Conservation (phyloP, 23 red algal species). For the Gracilaria gracilis region DNA sequence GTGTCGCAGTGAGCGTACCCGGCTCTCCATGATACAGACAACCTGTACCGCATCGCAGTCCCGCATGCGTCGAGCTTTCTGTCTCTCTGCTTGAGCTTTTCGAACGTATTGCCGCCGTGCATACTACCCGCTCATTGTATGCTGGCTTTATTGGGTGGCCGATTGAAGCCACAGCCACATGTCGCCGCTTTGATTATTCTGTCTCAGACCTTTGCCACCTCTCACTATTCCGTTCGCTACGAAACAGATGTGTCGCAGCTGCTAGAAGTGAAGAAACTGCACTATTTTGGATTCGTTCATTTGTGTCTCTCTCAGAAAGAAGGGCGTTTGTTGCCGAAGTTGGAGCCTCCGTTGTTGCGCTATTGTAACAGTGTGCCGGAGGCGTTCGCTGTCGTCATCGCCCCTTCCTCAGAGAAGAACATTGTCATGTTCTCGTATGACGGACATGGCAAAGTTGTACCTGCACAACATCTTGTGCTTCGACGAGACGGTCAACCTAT, state of each 20-base stretch:
- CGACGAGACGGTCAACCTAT: slow-evolving; percentile 21
- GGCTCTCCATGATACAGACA: too few species aligned
- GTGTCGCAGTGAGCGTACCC: too few species aligned
- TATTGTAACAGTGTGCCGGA: slow-evolving; percentile 23
- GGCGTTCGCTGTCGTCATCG: slow-evolving; percentile 44
- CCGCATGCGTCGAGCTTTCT: slow-evolving; percentile 14
- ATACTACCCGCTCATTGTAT: not conserved
- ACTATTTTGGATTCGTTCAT: slow-evolving; percentile 39
- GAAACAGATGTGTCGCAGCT: slow-evolving; percentile 47
- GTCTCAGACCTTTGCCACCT: slow-evolving; percentile 36
- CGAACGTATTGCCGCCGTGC: slow-evolving; percentile 51
- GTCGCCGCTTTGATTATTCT: slow-evolving; percentile 50
- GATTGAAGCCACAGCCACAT: not conserved
- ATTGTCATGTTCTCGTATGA: not conserved
- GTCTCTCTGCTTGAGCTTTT: slow-evolving; percentile 43
- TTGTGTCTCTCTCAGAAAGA: slow-evolving; percentile 16
- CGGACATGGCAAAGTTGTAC: not conserved
- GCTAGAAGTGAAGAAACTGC: slow-evolving; percentile 43
- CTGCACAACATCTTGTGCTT: slow-evolving; percentile 25
- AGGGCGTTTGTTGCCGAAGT: not conserved
- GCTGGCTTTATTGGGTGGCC: slow-evolving; percentile 33
- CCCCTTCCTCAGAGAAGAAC: not conserved
- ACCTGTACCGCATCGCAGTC: not conserved
- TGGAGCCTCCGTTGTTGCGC: not conserved
- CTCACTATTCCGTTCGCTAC: slow-evolving; percentile 32